Evolutionary conservation across 768 basidiomycete genomes (phyloP).

Genomic region (Hypholoma fasciculare): DNA sequence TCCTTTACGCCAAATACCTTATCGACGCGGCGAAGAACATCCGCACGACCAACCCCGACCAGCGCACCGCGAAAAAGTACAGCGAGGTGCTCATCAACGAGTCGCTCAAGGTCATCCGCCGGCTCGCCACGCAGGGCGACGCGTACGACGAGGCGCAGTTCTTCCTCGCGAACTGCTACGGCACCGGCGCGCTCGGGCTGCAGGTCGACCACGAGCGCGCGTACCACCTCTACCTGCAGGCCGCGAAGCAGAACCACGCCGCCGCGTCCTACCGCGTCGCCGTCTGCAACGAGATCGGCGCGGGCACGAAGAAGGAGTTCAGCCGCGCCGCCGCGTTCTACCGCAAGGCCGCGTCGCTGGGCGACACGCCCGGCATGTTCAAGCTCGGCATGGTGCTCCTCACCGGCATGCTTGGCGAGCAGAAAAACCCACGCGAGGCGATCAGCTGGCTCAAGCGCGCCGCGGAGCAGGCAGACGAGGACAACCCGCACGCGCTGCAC

Average conservation of each 20-base stretch:
- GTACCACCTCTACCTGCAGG: slow-evolving; percentile 95
- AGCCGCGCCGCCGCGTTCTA: slow-evolving; percentile 93
- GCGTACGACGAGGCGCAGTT: slow-evolving; percentile 97
- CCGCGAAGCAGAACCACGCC: slow-evolving; percentile 95
- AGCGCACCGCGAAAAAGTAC: slow-evolving; percentile 87
- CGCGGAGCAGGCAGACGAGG: slow-evolving; percentile 95
- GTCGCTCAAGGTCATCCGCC: slow-evolving; percentile 88
- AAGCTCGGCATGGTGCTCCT: slow-evolving; percentile 99
- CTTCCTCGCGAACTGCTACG: slow-evolving; percentile 96
- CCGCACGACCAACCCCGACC: slow-evolving; percentile 68
- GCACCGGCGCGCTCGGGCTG: slow-evolving; percentile 93
- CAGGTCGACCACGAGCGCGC: slow-evolving; percentile 98
- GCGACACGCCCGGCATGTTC: slow-evolving; percentile 99
- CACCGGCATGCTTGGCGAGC: slow-evolving; percentile 80
- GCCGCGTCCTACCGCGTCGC: slow-evolving; percentile 95
- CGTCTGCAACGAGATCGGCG: slow-evolving; percentile 98
- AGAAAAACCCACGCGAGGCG: slow-evolving; percentile 86
- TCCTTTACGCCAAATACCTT: slow-evolving; percentile 96
- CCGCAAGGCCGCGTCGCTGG: slow-evolving; percentile 92
- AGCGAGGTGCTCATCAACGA: slow-evolving; percentile 86
- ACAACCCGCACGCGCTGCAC: slow-evolving; percentile 96
- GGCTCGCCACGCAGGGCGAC: slow-evolving; percentile 89
- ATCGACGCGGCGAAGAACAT: slow-evolving; percentile 98
- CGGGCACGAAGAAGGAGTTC: slow-evolving; percentile 88
- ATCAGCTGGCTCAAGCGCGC: slow-evolving; percentile 94